Evolutionary conservation across 2,329 filamentous ascomycete species (phyloP).

Genomic region (Mollisia scopiformis): DNA sequence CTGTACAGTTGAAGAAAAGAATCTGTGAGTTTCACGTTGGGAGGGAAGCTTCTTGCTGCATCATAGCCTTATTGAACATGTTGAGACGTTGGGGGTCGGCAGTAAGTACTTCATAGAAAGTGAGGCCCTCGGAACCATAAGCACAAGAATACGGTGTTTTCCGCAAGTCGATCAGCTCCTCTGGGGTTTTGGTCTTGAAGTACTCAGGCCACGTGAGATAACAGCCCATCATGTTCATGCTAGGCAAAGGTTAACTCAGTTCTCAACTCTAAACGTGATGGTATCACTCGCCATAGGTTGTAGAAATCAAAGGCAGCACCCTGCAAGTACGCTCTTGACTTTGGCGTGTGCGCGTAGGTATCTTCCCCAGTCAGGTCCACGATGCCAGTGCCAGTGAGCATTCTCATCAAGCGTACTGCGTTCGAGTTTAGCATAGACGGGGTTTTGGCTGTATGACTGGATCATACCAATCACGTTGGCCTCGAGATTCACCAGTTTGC

Average conservation of each 20-base stretch:
- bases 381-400: constrained; percentile 22
- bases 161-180: constrained; percentile 20
- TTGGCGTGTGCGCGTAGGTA: constrained; percentile 25
- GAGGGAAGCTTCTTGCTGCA: constrained; percentile 16
- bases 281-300: constrained; percentile 23
- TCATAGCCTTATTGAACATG: constrained; percentile 26
- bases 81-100: constrained; percentile 13
- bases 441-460: neutral
- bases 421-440: no score
- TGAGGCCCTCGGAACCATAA: constrained; percentile 21
- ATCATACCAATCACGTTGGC: constrained; percentile 24
- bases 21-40: no score
- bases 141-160: constrained; percentile 26
- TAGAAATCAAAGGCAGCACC: constrained; percentile 26
- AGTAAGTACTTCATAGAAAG: constrained; percentile 27
- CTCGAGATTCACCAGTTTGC: constrained; percentile 18
- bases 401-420: constrained; percentile 25
- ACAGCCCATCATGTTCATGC: neutral
- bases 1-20: no score
- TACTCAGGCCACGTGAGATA: constrained; percentile 18
- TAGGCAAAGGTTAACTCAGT: neutral
- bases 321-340: constrained; percentile 23
- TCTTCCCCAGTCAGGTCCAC: constrained; percentile 20
- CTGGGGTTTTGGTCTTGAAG: constrained; percentile 18
- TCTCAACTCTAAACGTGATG: neutral